These are phyloP conservation scores for Hydnum rufescens DNA, from an alignment of 768 basidiomycete species.

Conservation along the genomic window DNA sequence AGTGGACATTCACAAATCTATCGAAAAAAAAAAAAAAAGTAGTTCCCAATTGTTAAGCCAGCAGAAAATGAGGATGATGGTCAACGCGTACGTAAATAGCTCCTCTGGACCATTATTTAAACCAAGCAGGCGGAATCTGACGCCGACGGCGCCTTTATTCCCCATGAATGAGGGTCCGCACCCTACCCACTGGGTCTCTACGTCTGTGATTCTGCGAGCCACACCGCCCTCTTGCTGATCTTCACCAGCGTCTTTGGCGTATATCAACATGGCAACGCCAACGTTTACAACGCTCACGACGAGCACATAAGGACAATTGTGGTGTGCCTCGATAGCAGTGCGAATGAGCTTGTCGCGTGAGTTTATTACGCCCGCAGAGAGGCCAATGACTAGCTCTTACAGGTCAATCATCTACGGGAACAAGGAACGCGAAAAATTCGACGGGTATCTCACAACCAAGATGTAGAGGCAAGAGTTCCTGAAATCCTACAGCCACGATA, in stretches of 20 bases:
- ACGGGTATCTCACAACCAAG: conserved; percentile 46
- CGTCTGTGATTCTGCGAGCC: conserved; percentile 37
- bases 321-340: conserved; percentile 50
- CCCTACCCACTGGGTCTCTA: conserved; percentile 60
- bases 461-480: conserved; percentile 81
- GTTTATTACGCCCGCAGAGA: conserved; percentile 49
- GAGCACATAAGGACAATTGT: conserved; percentile 55
- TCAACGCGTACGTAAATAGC: conserved; percentile 73
- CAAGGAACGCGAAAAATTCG: neutral
- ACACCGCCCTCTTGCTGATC: conserved; percentile 27
- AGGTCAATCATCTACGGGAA: no score
- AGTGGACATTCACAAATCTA: conserved; percentile 84
- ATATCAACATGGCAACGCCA: conserved; percentile 74
- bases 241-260: conserved; percentile 60
- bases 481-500: conserved; percentile 79
- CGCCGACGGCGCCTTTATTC: conserved; percentile 87
- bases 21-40: neutral
- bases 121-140: conserved; percentile 55
- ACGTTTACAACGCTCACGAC: conserved; percentile 68
- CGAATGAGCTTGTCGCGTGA: conserved; percentile 52
- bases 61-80: no score
- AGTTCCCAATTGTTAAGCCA: neutral
- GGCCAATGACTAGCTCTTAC: conserved; percentile 46
- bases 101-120: conserved; percentile 37
- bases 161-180: conserved; percentile 61